phyloP scores from a whole-genome alignment of 2,329 filamentous ascomycete species.

The Pseudocercospora musae region DNA sequence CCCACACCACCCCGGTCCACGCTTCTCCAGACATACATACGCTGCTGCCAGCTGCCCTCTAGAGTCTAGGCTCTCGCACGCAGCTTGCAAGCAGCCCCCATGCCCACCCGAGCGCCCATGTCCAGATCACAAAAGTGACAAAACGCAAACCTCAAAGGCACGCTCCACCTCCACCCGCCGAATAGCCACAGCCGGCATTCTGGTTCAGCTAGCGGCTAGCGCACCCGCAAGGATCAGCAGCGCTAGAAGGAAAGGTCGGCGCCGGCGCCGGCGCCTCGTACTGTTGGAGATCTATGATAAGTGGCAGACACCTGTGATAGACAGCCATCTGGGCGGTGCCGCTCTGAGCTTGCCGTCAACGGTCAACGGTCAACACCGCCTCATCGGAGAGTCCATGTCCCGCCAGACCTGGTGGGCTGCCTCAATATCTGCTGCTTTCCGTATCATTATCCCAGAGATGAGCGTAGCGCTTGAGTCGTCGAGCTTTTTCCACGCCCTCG shows the following conservation, averaged over 20 bases:
- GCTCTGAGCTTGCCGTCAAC: neutral
- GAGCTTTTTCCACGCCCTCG: neutral
- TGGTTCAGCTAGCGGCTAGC: constrained; percentile 1
- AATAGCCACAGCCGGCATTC: constrained; percentile 2
- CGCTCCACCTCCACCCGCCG: constrained; percentile 3
- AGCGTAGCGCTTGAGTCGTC: neutral
- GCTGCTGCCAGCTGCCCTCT: too few species aligned
- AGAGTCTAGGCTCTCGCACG: too few species aligned
- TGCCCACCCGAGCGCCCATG: neutral
- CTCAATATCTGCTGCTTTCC: neutral
- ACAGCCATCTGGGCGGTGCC: neutral
- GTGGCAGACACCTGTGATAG: neutral
- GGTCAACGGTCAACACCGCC: neutral
- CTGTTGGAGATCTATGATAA: neutral
- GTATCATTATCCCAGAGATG: neutral
- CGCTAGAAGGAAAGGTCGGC: neutral
- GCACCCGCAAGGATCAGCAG: neutral
- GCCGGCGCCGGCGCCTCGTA: too few species aligned
- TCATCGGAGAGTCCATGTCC: neutral
- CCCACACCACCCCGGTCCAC: neutral
- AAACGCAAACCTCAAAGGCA: neutral
- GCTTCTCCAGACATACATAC: too few species aligned
- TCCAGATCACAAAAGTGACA: constrained; percentile 5
- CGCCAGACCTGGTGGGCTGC: neutral
- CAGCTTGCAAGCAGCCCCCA: neutral